Evolutionary conservation across 768 basidiomycete genomes (phyloP), one percentile per base, ranked within the genome.

Genomic region (Hericium alpestre): DNA sequence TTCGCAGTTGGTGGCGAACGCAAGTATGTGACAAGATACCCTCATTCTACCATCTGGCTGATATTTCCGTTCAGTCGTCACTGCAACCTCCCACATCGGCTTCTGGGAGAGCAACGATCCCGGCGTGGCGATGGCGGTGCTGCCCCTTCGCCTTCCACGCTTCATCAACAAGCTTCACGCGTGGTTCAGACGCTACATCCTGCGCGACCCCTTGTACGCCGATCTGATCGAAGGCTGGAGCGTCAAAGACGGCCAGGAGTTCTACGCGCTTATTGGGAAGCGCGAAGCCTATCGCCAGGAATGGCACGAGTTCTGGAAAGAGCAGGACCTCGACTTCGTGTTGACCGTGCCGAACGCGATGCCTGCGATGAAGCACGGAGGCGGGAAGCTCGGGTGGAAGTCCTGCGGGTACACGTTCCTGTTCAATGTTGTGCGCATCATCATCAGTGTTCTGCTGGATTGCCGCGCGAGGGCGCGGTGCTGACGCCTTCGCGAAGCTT

Each of bases 271-370:
- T 22, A 69, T 83, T 4, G 76, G 68, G 9, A 67, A 71, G 58
- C 72, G 79, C 0, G 74, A 76, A 48, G 64, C 59, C n/a, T 78
- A 76, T 53, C 69, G 72, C 7, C 76, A 55, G 15, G 63, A 63
- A 50, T 78, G 76, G 72, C 72, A 71, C 62, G 65, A 63, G 37
- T 64, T 70, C 27, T 71, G 71, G 71, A 62, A 72, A 70, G 61
- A 72, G 71, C 56, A 79, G 69, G 69, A 77, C 5, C 68, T 87
- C 4, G 84, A 87, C 66, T 86, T 82, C 65, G 70, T 85, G 20
- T 67, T 84, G 54, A 84, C 78, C 2, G 83, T 81, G 6, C 82
- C 81, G 12, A 78, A 81, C 61, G 74, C 81, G n/a, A 69, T 81
- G 46, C 82, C 85, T 2, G 85, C 84, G 0, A 68, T 83, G 20